Base-by-base conservation (phyloP, 805 yeast genomes). In the Ogataea naganishii region DNA sequence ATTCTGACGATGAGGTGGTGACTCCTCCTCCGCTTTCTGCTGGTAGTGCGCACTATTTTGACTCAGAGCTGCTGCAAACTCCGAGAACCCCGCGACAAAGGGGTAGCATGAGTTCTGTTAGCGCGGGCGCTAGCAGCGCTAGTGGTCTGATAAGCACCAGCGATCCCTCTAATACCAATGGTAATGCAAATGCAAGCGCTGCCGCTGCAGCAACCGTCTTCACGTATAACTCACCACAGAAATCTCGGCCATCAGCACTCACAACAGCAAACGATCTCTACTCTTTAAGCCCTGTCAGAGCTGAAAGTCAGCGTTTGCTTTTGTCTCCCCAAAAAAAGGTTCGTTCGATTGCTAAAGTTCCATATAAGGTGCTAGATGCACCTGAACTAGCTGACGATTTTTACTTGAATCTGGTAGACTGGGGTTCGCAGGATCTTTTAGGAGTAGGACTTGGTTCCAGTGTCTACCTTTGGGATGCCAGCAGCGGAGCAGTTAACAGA, bases 321-420 rank as follows among this genome's bases (percentile, higher is more conserved):
- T 57, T 88, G 29, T 78, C 89, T 2, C 96, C 96, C 0, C 78
- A 80, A 34, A 84, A 79, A 54, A 80, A 75, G 46, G 73, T 80
- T 2, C 60, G 98, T 26, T 69, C 72, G 18, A 82, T 92, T 14
- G 66, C 92, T 4, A 83, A 81, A 47, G 83, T 86, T 1, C 97
- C 98, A 0, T 86, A 80, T 47, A 67, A 95, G 33, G 96, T 89
- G 5, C 66, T 89, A 25, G 98, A 89, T 58, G 98, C 98, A 0
- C 98, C 97, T 0, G 95, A 85, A 27, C 62, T 92, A 14, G 85
- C 85, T 5, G 97, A 92, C 51, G 97, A 89, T 51, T 89, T 88
- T 49, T 89, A 89, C 51, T 66, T 86, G 29, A 92, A 92, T 45
- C 64, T 92, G 33, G 81, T 92, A 1, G 97, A 92, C 51, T 89